phyloP scores from a whole-genome alignment of 2,329 filamentous ascomycete genomes.

The Triangularia setosa region DNA sequence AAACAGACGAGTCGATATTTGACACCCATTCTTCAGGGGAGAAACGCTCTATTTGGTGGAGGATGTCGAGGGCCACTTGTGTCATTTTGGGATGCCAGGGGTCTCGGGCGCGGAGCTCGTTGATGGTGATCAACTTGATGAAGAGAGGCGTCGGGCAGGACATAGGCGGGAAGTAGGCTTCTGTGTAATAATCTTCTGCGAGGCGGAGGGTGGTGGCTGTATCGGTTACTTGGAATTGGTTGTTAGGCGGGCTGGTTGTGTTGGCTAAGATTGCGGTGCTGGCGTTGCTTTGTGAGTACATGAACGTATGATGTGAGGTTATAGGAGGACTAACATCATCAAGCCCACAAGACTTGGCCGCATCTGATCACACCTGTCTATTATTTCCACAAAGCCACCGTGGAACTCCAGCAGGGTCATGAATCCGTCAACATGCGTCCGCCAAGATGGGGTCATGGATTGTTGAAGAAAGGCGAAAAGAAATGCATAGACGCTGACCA shows the following conservation, averaged over 20 bases:
- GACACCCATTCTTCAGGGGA: constrained; percentile 19
- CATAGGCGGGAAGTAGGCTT: constrained; percentile 22
- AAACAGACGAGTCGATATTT: background rate
- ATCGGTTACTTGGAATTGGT: constrained; percentile 12
- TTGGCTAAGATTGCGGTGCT: constrained; percentile 17
- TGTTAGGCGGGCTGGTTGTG: constrained; percentile 17
- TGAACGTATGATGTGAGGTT: no score
- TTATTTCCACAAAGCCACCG: constrained; percentile 22
- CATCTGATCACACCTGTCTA: constrained; percentile 5
- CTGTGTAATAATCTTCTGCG: constrained; percentile 17
- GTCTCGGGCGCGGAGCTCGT: constrained; percentile 21
- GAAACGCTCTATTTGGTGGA: constrained; percentile 22
- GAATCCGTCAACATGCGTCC: constrained; percentile 22
- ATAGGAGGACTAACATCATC: constrained; percentile 11
- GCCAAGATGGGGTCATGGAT: constrained; percentile 14
- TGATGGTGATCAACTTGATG: constrained; percentile 22
- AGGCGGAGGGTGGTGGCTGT: constrained; percentile 18
- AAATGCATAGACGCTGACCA: constrained; percentile 15
- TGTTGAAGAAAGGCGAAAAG: constrained; percentile 19
- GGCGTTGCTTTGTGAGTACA: background rate
- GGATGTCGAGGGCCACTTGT: constrained; percentile 8
- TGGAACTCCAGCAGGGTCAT: constrained; percentile 22
- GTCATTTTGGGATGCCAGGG: background rate
- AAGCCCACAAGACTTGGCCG: constrained; percentile 13
- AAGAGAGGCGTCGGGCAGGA: constrained; percentile 23